Base-by-base conservation (phyloP, 805 yeast species). In the Alloascoidea hylecoeti region DNA sequence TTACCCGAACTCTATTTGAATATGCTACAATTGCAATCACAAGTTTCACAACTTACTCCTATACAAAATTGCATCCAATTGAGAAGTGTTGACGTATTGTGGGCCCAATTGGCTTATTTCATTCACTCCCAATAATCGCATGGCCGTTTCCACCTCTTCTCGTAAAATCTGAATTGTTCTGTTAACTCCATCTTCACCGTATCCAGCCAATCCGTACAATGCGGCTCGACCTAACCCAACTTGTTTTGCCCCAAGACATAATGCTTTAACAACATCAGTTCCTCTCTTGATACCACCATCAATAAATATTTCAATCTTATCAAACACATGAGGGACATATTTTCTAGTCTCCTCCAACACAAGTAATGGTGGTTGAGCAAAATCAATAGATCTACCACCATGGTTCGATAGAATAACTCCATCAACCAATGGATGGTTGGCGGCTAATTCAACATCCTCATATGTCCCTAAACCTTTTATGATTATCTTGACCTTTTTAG, bases 201-300 rank as follows among this genome's bases (percentile, higher is more conserved):
- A 78, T 1, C 78, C 68, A 5, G 79, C 67, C 64, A 75, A 67
- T 30, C 78, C 78, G 49, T 69, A 76, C 15, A 76, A 53, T 43
- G 77, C 72, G 1, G 82, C 77, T 44, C 83, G 60, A 4, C 84
- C 82, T 18, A 78, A 51, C 0, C 84, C 84, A 3, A 63, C 68
- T 5, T 75, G 78, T 35, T 63, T 71, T 6, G 83, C 84, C 4
- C 84, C 85, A 2, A 77, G 60, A 41, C 79, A 72, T 5, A 78
- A 51, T 0, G 84, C 84, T 44, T 78, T 77, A 19, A 76, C 51
- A 9, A 78, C 55, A 52, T 77, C 85, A 4, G 79, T 64, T 4
- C 81, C 84, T 48, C 83, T 63, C 42, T 77, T 58, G 27, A 78
- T 63, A 16, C 84, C 84, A 34, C 85, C 84, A 50, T 78, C 84